Percentiles rank a stretch among this genome's conserved stretches.
Evolutionary conservation across 805 yeast genomes (phyloP).

Genomic region (Brettanomyces anomalus): DNA sequence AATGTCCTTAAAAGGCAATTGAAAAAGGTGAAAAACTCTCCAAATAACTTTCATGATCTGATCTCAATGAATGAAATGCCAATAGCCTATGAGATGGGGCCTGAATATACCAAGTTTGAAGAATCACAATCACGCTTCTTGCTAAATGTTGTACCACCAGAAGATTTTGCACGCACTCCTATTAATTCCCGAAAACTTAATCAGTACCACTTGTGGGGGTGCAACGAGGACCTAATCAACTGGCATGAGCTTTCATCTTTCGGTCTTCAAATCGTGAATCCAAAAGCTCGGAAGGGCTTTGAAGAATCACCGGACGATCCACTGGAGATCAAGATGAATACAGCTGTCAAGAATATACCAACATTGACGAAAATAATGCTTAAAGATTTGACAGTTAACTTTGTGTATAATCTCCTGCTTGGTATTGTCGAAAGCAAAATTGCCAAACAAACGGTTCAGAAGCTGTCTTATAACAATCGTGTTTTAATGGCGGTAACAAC

Average conservation of each 20-base stretch:
- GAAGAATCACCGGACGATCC: neutral
- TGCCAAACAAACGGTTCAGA: neutral
- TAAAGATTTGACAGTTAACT: neutral
- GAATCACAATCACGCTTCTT: conserved; percentile 21
- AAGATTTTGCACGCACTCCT: neutral
- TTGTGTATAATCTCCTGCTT: neutral
- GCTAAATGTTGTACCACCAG: neutral
- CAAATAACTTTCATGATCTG: conserved; percentile 14
- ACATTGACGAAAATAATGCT: conserved; percentile 5
- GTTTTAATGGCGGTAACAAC: neutral
- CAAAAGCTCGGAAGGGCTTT: no score
- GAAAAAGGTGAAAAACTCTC: conserved; percentile 16
- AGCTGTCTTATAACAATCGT: neutral
- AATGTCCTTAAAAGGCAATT: conserved; percentile 26
- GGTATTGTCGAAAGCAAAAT: neutral
- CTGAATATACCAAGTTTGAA: conserved; percentile 34
- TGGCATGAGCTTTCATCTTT: neutral
- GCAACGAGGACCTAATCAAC: conserved; percentile 9
- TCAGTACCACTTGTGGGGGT: neutral
- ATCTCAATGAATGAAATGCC: conserved; percentile 39
- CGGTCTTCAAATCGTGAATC: no score
- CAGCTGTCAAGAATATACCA: conserved; percentile 2
- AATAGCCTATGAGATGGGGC: conserved; percentile 42
- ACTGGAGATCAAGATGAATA: neutral
- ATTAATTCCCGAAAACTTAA: neutral